A percentile compares a stretch with the other conserved stretches of the same genome.
Conservation (phyloP, 2,329 filamentous ascomycete genomes). For the Metarhizium rileyi region DNA sequence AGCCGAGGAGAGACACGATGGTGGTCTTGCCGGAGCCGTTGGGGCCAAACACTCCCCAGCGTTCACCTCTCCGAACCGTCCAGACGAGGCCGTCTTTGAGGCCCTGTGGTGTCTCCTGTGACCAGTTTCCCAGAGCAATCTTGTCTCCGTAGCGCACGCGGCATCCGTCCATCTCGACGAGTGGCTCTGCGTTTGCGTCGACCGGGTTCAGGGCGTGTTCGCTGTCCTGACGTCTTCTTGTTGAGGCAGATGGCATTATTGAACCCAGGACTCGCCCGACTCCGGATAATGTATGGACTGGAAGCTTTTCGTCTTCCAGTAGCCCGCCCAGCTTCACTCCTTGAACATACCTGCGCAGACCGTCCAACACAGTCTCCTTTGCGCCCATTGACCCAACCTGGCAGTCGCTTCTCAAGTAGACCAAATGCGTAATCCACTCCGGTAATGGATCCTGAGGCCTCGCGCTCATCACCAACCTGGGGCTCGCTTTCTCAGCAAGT, state of each 20-base stretch:
- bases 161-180: slow-evolving; percentile 84
- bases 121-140: slow-evolving; percentile 73
- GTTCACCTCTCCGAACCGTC: slow-evolving; percentile 72
- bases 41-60: slow-evolving; percentile 87
- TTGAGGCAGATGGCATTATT: slow-evolving; percentile 10
- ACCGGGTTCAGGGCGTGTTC: slow-evolving; percentile 13
- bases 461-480: slow-evolving; percentile 66
- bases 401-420: slow-evolving; percentile 60
- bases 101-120: slow-evolving; percentile 43
- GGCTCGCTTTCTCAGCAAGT: slow-evolving; percentile 56
- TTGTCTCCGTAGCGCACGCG: slow-evolving; percentile 72
- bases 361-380: slow-evolving; percentile 51
- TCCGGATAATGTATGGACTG: slow-evolving; percentile 37
- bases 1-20: slow-evolving; percentile 81
- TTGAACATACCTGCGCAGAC: slow-evolving; percentile 37
- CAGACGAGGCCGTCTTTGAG: slow-evolving; percentile 60
- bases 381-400: slow-evolving; percentile 56
- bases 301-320: slow-evolving; percentile 37
- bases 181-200: slow-evolving; percentile 44
- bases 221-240: slow-evolving; percentile 4
- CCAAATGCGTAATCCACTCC: slow-evolving; percentile 79
- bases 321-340: slow-evolving; percentile 34
- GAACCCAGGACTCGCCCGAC: slow-evolving; percentile 35
- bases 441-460: slow-evolving; percentile 82
- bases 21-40: slow-evolving; percentile 97